phyloP scores from a whole-genome alignment of 2,329 filamentous ascomycete species.

The Colletotrichum echinochloae region DNA sequence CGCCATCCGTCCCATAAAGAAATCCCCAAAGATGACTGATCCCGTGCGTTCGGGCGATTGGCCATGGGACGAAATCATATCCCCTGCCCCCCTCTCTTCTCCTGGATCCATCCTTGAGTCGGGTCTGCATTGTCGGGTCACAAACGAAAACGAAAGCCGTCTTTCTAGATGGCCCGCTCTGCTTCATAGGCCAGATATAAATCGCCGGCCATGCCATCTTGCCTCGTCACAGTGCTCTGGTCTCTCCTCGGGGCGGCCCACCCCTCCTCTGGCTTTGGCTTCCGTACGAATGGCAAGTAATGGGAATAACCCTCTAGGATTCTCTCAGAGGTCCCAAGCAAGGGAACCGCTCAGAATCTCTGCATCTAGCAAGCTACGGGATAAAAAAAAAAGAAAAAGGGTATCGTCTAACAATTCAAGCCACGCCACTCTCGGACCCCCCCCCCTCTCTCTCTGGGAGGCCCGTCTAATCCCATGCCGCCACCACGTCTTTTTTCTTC shows the following conservation, averaged over 20 bases:
- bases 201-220: neutral
- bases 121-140: too few relatives aligned
- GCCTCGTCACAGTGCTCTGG: neutral
- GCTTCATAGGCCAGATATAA: neutral
- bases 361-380: neutral
- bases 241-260: too few relatives aligned
- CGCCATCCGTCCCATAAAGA: neutral
- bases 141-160: neutral
- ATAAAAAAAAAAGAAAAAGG: neutral
- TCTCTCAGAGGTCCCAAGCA: too few relatives aligned
- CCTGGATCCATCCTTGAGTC: too few relatives aligned
- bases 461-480: neutral
- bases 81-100: too few relatives aligned
- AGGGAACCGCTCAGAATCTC: neutral
- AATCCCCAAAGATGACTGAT: neutral
- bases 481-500: neutral
- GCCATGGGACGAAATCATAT: neutral
- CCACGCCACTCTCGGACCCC: neutral
- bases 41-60: neutral
- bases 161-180: neutral
- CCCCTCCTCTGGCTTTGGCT: too few relatives aligned
- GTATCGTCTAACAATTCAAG: constrained; percentile 36
- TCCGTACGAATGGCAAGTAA: too few relatives aligned
- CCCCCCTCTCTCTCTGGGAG: neutral
- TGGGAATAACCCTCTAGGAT: too few relatives aligned